A percentile compares a stretch with the other conserved stretches of the same genome.
Evolutionary conservation across 163 green algal species (phyloP).

Genomic region (Coccomyxa subellipsoidea): DNA sequence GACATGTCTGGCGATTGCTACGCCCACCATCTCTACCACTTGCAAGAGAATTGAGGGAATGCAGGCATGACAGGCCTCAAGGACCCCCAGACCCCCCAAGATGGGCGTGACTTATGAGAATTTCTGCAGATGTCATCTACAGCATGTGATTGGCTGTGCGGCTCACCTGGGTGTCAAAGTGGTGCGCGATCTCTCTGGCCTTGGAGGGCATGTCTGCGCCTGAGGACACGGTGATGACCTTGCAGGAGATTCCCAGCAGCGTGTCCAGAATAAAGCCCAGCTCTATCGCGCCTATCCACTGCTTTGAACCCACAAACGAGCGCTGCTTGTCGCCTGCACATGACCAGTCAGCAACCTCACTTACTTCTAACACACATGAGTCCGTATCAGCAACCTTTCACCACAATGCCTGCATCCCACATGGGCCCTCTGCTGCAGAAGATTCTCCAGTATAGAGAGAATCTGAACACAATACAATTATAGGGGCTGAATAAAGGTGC

Average conservation of each 20-base stretch:
- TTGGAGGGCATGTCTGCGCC: slow-evolving; percentile 78
- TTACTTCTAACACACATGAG: too few species aligned
- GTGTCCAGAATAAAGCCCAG: slow-evolving; percentile 85
- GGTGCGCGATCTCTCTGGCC: slow-evolving; percentile 73
- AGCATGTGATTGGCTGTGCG: neutral
- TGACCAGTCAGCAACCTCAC: neutral
- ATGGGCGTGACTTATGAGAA: neutral
- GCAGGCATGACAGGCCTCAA: too few species aligned
- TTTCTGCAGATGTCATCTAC: neutral
- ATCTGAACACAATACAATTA: too few species aligned
- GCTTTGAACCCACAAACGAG: slow-evolving; percentile 70
- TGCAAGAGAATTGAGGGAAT: too few species aligned
- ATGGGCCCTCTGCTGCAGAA: too few species aligned
- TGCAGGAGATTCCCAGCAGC: slow-evolving; percentile 69
- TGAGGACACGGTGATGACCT: slow-evolving; percentile 63
- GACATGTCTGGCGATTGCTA: too few species aligned
- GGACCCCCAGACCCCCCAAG: too few species aligned
- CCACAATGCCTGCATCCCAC: too few species aligned
- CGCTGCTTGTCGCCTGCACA: slow-evolving; percentile 74
- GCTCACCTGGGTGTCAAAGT: slow-evolving; percentile 85
- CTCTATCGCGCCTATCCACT: slow-evolving; percentile 98
- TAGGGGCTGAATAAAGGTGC: too few species aligned
- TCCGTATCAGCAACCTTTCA: too few species aligned
- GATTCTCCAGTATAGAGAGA: too few species aligned
- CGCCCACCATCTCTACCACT: too few species aligned